Base-by-base conservation (phyloP, 305 asterid species). In the Plantago rigida region DNA sequence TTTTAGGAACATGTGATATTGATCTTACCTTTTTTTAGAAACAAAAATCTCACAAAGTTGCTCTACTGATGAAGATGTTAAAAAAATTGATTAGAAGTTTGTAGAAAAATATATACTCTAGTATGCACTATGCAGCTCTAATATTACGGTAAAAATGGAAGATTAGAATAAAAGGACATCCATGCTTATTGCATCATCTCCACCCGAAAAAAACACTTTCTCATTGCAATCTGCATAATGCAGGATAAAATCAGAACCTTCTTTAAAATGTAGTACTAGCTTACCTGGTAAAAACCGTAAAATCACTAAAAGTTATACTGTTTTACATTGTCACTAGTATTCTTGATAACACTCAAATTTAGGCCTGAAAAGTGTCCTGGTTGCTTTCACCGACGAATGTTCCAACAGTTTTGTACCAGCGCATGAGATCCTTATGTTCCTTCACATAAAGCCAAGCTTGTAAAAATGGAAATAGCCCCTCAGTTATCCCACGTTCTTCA, bases 391-490 rank as follows among this genome's bases (percentile, higher is more conserved):
- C 77, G 24, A 87, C 78, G 46, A 81, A 75, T 3, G 71, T 47
- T 59, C 94, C 92, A 14, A 85, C 77, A 2, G 84, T 70, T 75
- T 87, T 85, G 79, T 78, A 81, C 85, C 86, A 87, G 4, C 78
- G 81, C 63, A 79, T 58, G 69, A 87, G 98, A 77, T 78, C 68
- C 66, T 89, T 77, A 74, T 86, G 95, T 71, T 91, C 95, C 75
- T 91, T 91, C 84, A 91, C 98, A 69, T 91, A 91, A 17, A 86
- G 85, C 95, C 98, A 91, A 68, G 98, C 98, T 81, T 87, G 98
- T 66, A 87, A 72, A 71, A 87, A 87, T 15, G 86, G 88, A 47
- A 91, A 91, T 29, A 91, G 86, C 66, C 72, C 65, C 77, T 84
- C 92, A 12, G 77, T 83, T 64, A 91, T 77, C 62, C 98, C 98